A percentile compares a stretch with the other conserved stretches of the same genome.
These are phyloP conservation scores for Piloderma croceum DNA, from an alignment of 768 basidiomycete species.

Conservation along the genomic window DNA sequence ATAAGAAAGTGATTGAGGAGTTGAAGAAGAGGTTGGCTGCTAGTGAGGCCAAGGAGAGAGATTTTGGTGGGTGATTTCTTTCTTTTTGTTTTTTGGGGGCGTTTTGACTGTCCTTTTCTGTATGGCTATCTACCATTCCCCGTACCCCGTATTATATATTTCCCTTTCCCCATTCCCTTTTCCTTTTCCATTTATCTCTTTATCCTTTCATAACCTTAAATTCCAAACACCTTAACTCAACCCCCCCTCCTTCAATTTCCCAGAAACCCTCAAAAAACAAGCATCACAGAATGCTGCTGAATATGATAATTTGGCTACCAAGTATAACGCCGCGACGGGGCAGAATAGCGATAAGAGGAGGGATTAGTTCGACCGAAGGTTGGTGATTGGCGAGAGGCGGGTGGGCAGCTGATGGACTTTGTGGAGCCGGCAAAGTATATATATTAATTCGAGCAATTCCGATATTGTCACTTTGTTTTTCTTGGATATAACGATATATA, in stretches of 20 bases:
- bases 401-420: no score
- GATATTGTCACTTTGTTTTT: no score
- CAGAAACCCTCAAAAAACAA: slow-evolving; percentile 80
- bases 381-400: no score
- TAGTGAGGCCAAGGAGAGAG: slow-evolving; percentile 52
- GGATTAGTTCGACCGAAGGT: no score
- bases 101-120: no score
- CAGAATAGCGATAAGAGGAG: slow-evolving; percentile 54
- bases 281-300: slow-evolving; percentile 71
- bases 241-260: background rate
- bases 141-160: no score
- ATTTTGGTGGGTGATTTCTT: slow-evolving; percentile 62
- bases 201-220: background rate
- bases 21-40: slow-evolving; percentile 64
- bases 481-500: no score
- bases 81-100: no score
- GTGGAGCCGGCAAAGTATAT: no score
- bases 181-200: background rate
- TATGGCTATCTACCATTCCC: no score
- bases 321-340: slow-evolving; percentile 69
- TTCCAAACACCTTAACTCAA: background rate
- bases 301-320: slow-evolving; percentile 77
- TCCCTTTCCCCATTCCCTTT: background rate
- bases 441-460: no score
- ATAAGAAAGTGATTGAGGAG: slow-evolving; percentile 39